A percentile compares a stretch with the other conserved stretches of the same genome.
Conservation (phyloP, 1,139 yeast species). For the Taiozyma sp. region DNA sequence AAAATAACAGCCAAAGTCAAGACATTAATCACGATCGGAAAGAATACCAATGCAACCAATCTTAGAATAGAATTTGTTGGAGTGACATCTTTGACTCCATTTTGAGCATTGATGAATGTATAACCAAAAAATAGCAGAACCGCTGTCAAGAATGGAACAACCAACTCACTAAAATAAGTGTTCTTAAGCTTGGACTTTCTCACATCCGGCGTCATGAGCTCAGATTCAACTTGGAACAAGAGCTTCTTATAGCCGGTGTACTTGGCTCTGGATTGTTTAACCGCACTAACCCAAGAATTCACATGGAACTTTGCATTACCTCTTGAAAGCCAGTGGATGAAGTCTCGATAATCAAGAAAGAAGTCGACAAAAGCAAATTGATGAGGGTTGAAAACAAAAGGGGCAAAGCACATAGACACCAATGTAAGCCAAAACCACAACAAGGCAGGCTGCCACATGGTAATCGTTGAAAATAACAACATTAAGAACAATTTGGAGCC, state of each 20-base stretch:
- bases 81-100: conserved; percentile 44
- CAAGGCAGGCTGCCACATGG: conserved; percentile 73
- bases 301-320: conserved; percentile 50
- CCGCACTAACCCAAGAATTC: conserved; percentile 58
- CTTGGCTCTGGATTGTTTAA: conserved; percentile 47
- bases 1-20: conserved; percentile 38
- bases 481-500: conserved; percentile 56
- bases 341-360: conserved; percentile 64
- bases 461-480: conserved; percentile 54
- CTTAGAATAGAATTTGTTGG: conserved; percentile 51
- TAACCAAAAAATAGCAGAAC: conserved; percentile 50
- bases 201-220: conserved; percentile 24
- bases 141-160: conserved; percentile 42
- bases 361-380: conserved; percentile 69
- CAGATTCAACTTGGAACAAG: conserved; percentile 30
- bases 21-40: conserved; percentile 50
- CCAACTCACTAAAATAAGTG: conserved; percentile 46
- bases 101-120: conserved; percentile 65
- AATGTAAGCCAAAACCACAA: conserved; percentile 84
- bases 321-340: conserved; percentile 60
- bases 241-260: conserved; percentile 62
- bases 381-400: conserved; percentile 81
- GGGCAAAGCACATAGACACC: conserved; percentile 67
- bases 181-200: conserved; percentile 43
- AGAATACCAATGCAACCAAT: conserved; percentile 40